Evolutionary conservation across 192 early-diverging fungal genomes (phyloP).

Genomic region (Umbelopsis ramanniana): DNA sequence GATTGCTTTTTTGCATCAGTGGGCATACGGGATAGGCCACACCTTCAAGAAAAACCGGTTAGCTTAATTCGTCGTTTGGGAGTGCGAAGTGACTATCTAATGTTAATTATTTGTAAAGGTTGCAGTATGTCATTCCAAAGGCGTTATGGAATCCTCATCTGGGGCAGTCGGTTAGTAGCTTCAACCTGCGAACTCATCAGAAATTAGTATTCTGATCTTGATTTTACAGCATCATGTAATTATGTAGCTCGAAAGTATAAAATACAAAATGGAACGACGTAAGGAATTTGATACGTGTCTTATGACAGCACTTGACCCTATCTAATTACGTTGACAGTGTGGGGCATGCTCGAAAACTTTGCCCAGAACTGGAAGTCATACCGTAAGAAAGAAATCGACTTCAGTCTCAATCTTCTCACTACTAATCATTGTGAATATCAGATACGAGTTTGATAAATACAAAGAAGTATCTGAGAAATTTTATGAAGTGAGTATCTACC

Average conservation of each 20-base stretch:
- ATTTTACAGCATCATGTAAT: slow-evolving; percentile 80
- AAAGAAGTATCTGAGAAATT: slow-evolving; percentile 60
- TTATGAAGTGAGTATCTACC: slow-evolving; percentile 47
- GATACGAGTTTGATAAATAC: slow-evolving; percentile 77
- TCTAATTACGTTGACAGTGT: slow-evolving; percentile 41
- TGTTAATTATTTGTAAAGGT: slow-evolving; percentile 17
- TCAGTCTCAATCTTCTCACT: slow-evolving; percentile 34
- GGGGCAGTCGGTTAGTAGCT: slow-evolving; percentile 44
- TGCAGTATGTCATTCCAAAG: slow-evolving; percentile 42
- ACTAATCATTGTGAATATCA: not conserved
- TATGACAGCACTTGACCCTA: not conserved
- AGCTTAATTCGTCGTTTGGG: slow-evolving; percentile 51
- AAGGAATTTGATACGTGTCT: slow-evolving; percentile 23
- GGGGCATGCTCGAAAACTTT: slow-evolving; percentile 68
- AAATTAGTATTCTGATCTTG: not conserved
- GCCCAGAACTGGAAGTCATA: slow-evolving; percentile 63
- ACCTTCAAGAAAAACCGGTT: slow-evolving; percentile 68
- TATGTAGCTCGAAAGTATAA: slow-evolving; percentile 81
- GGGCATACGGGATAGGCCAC: slow-evolving; percentile 69
- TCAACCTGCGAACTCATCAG: not conserved
- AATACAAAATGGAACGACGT: slow-evolving; percentile 77
- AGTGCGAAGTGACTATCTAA: not conserved
- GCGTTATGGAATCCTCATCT: slow-evolving; percentile 29
- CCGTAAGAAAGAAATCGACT: slow-evolving; percentile 56
- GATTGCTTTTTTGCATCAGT: slow-evolving; percentile 96